Base-by-base conservation (phyloP, 169 alveolate species). In the Plasmodium billcollinsi region DNA sequence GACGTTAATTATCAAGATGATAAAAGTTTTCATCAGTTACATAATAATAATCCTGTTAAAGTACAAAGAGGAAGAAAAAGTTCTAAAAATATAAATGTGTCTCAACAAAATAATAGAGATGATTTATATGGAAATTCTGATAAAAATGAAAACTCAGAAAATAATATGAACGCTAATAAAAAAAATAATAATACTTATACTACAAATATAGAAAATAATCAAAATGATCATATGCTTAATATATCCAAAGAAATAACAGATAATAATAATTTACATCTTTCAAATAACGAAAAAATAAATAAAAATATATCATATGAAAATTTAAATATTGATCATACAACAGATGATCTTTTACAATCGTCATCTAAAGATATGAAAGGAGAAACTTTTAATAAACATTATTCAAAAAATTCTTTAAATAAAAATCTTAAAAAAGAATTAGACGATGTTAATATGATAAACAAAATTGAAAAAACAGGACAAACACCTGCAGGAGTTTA, bases 401-500 rank as follows among this genome's bases (percentile, higher is more conserved):
- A 21, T 5, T 21, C 52, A 56, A 76, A 62, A 65, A 50, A 29
- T 76, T 12, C 9, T 2, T 14, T 56, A 26, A 63, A 65, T 3
- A 43, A 56, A 24, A 63, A 15, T 50, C 45, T 76, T 3, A 76
- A 65, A 65, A 76, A 76, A 47, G 85, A 80, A 59, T 39, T 67
- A 3, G 90, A 80, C 15, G 85, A 80, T 66, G 18, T 80, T 11
- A 56, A 21, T 50, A 29, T 70, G 61, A 54, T 67, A 61, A 69
- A 18, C 20, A 80, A 80, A 49, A 7, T 70, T 26, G 90, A 80
- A 8, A 80, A 67, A 69, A 1, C 70, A 54, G 52, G 71, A 12
- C 29, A 73, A 18, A 80, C 65, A 15, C 92, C 92, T 29, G 88
- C 86, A 7, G 92, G 92, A 8, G 92, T 86, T 6, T 86, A 86